These are phyloP conservation scores for Alternaria angustiovoidea DNA, from an alignment of 2,329 filamentous ascomycete genomes.

Conservation along the genomic window DNA sequence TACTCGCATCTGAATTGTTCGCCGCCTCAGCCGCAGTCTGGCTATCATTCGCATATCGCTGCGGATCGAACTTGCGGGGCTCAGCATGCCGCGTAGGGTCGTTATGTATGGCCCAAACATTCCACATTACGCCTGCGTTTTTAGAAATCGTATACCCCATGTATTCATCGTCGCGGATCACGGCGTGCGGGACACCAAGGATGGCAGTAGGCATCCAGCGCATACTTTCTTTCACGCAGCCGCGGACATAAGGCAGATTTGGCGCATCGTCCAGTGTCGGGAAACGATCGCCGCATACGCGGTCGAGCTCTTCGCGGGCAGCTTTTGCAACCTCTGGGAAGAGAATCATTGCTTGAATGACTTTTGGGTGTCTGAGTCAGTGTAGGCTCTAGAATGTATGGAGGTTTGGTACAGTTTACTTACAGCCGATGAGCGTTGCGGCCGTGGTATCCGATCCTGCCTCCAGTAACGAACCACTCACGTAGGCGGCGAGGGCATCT, in stretches of 20 bases:
- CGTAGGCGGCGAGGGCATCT: constrained; percentile 33
- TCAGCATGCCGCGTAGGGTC: constrained; percentile 55
- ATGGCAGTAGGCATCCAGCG: constrained; percentile 43
- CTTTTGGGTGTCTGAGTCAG: constrained; percentile 7
- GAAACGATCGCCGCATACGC: constrained; percentile 40
- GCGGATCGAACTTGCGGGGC: constrained; percentile 56
- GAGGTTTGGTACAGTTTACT: background rate
- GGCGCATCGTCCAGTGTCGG: constrained; percentile 38
- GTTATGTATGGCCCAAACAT: constrained; percentile 44
- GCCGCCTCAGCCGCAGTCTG: constrained; percentile 44
- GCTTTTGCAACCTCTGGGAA: constrained; percentile 30
- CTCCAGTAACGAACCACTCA: constrained; percentile 37
- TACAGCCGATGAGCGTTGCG: constrained; percentile 31
- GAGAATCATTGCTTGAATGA: constrained; percentile 37
- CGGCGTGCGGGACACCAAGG: constrained; percentile 37
- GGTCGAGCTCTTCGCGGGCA: constrained; percentile 42
- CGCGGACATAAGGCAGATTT: constrained; percentile 37
- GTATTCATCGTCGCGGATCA: constrained; percentile 38
- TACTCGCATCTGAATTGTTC: constrained; percentile 35
- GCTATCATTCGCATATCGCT: constrained; percentile 43
- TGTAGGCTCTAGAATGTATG: background rate
- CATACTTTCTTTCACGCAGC: constrained; percentile 40
- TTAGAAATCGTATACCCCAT: constrained; percentile 50
- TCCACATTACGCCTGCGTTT: constrained; percentile 44
- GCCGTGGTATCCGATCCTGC: constrained; percentile 44